Conservation (phyloP, 1,284 basidiomycete genomes). For the Ustilago hordei region DNA sequence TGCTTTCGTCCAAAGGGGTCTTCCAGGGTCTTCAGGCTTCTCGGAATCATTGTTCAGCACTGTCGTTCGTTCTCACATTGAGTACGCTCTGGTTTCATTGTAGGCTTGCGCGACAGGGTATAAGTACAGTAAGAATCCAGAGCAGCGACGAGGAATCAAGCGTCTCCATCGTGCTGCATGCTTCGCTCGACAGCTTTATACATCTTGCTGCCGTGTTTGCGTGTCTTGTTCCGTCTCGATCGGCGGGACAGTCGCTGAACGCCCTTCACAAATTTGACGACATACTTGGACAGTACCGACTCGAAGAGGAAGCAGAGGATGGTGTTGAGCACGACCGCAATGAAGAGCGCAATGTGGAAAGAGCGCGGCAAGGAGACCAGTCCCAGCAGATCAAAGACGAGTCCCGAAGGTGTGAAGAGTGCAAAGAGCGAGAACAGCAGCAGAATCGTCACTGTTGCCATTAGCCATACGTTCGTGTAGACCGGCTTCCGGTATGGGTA, state of each 20-base stretch:
- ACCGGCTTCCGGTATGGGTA: conserved; percentile 94
- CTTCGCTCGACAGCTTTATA: conserved; percentile 56
- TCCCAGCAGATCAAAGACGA: conserved; percentile 78
- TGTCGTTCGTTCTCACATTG: no score
- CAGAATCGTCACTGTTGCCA: conserved; percentile 56
- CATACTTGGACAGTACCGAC: conserved; percentile 50
- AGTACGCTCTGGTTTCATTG: no score
- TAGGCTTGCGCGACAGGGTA: no score
- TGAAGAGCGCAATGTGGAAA: conserved; percentile 79
- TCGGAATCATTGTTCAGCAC: no score
- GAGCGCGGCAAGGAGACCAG: conserved; percentile 81
- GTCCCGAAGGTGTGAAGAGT: conserved; percentile 74
- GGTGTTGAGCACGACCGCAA: conserved; percentile 81
- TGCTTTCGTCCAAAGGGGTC: no score
- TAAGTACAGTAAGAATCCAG: background rate
- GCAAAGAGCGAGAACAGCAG: conserved; percentile 58
- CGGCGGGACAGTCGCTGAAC: conserved; percentile 36
- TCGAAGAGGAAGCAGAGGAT: conserved; percentile 82
- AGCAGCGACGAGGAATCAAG: background rate
- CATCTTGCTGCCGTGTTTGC: conserved; percentile 50
- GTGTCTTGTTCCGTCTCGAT: conserved; percentile 9
- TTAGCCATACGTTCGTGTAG: conserved; percentile 80
- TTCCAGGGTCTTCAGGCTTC: no score
- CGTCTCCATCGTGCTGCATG: conserved; percentile 56
- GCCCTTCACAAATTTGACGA: conserved; percentile 51